phyloP scores from a whole-genome alignment of 2,329 filamentous ascomycete species.

The Leptosphaerulina australis region DNA sequence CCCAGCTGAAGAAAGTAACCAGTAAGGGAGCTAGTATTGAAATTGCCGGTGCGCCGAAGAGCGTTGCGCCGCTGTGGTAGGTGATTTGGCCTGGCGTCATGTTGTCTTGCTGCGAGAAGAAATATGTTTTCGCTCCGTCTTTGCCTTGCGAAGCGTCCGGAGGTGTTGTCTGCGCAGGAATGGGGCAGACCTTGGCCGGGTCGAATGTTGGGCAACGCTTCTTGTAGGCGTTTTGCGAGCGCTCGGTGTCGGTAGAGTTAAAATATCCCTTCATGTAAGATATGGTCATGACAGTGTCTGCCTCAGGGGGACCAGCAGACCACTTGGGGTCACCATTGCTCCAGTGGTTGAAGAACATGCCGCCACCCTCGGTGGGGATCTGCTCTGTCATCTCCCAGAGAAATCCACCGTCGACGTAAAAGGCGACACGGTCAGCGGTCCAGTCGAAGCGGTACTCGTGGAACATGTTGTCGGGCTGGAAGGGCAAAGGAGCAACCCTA shows the following conservation, averaged over 20 bases:
- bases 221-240: conserved; percentile 38
- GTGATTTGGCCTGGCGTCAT: conserved; percentile 41
- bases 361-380: conserved; percentile 66
- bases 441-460: conserved; percentile 86
- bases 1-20: conserved; percentile 36
- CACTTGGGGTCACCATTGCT: conserved; percentile 75
- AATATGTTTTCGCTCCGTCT: conserved; percentile 43
- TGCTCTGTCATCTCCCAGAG: conserved; percentile 63
- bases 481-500: conserved; percentile 64
- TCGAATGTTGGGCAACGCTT: conserved; percentile 41
- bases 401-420: conserved; percentile 69
- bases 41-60: conserved; percentile 24
- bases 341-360: conserved; percentile 76
- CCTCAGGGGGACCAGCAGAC: conserved; percentile 71
- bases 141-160: conserved; percentile 37
- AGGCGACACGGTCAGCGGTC: conserved; percentile 64
- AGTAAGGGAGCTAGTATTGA: conserved; percentile 33
- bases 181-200: conserved; percentile 39
- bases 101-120: conserved; percentile 38
- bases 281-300: conserved; percentile 68
- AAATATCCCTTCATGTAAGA: conserved; percentile 80
- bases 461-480: conserved; percentile 68
- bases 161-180: conserved; percentile 40
- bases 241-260: conserved; percentile 64
- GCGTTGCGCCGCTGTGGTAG: conserved; percentile 29